Base-by-base conservation (phyloP, 2,329 filamentous ascomycete species). In the Aphanocladium album region DNA sequence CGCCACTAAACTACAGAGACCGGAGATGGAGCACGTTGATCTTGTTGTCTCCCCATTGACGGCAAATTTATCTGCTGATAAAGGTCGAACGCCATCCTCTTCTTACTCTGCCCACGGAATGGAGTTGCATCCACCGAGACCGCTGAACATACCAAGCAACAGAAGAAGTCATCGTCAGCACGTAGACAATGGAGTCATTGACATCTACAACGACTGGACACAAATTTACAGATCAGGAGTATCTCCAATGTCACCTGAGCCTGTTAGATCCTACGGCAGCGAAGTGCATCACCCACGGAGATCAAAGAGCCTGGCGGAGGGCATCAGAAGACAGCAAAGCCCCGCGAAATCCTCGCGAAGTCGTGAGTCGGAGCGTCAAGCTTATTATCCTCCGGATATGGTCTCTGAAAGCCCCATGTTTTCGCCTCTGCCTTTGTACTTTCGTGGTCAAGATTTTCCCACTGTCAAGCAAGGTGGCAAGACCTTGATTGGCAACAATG, bases 401-500 rank as follows among this genome's bases (percentile, higher is more conserved):
- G 56, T 61, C 49, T 53, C 60, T n/a, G 64, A 68, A 27, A 70
- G 65, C 21, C 67, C 69, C 25, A 63, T 68, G 0, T 81, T 76
- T 62, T 80, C 77, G 2, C 79, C 78, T 1, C 68, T 81, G 2
- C 72, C 73, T 6, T 69, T 78, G 0, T 77, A 78, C 54, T 77
- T 80, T 57, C 71, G 73, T 33, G 74, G 71, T 3, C 64, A 72
- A n/a, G 74, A 70, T 12, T 72, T 73, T 14, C 75, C 77, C 2
- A 66, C 67, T 5, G 64, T 67, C 45, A 79, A 75, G 63, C 77
- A 71, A 53, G 76, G 76, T 0, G 74, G 74, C 41, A 85, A 85
- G 73, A 78, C 73, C 3, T 69, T 86, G 68, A 79, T 85, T 61
- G 83, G 83, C 2, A 71, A 80, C 2, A 78, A 82, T 52, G 83